Percentiles rank a stretch among this genome's conserved stretches.
phyloP scores from a whole-genome alignment of 495 filamentous ascomycete species.

The Podospora sp. region DNA sequence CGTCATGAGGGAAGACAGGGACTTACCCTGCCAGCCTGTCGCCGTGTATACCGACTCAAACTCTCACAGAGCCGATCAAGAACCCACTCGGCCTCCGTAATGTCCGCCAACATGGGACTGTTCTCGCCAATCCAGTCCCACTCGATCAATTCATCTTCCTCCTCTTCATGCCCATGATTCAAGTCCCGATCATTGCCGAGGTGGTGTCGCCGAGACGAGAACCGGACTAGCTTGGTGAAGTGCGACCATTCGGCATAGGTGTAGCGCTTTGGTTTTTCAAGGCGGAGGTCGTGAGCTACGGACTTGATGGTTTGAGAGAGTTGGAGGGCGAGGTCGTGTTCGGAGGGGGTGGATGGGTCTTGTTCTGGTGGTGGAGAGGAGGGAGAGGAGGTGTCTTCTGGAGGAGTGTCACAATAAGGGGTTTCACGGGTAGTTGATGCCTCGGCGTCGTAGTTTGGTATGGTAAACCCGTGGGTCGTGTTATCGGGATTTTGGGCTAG shows the following conservation, averaged over 20 bases:
- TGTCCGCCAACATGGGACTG: conserved; percentile 66
- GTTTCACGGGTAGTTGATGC: background rate
- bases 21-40: conserved; percentile 32
- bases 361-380: background rate
- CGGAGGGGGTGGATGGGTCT: conserved; percentile 2
- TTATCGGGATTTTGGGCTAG: background rate
- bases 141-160: conserved; percentile 38
- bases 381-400: background rate
- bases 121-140: conserved; percentile 77
- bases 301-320: conserved; percentile 62
- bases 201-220: conserved; percentile 15
- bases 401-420: background rate
- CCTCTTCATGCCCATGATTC: conserved; percentile 33
- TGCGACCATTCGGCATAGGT: conserved; percentile 73
- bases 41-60: conserved; percentile 46
- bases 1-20: background rate
- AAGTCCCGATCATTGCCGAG: conserved; percentile 15
- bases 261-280: conserved; percentile 58
- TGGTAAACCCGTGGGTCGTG: background rate
- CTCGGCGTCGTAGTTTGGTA: background rate
- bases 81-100: conserved; percentile 60
- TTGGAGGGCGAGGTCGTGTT: conserved; percentile 61
- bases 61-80: conserved; percentile 60
- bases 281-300: conserved; percentile 60
- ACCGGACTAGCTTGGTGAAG: conserved; percentile 55